Evolutionary conservation across 768 basidiomycete species (phyloP).

Genomic region (Agaricus sinodeliciosus): DNA sequence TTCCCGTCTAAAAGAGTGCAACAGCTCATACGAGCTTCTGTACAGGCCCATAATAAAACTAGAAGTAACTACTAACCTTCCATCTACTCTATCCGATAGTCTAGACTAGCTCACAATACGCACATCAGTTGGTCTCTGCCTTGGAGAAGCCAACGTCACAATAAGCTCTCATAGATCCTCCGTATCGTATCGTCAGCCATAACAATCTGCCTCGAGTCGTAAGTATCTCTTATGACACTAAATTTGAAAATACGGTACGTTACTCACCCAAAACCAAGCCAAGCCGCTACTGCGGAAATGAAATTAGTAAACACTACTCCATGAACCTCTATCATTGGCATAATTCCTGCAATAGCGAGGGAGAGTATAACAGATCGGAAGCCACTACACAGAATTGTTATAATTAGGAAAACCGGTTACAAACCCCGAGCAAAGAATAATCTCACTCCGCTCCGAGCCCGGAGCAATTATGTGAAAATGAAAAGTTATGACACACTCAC

Average conservation of each 20-base stretch:
- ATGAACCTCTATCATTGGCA: conserved; percentile 37
- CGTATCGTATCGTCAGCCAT: conserved; percentile 38
- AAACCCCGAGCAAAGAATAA: neutral
- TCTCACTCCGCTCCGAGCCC: no score
- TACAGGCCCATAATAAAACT: no score
- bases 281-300: conserved; percentile 27
- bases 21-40: no score
- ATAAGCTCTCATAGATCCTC: conserved; percentile 40
- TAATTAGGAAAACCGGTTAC: neutral
- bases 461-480: neutral
- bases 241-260: neutral
- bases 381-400: conserved; percentile 14
- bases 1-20: no score
- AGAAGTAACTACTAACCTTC: no score
- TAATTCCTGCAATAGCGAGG: conserved; percentile 24
- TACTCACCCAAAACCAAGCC: conserved; percentile 39
- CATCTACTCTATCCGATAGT: no score
- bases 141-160: conserved; percentile 52
- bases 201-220: conserved; percentile 27
- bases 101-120: neutral
- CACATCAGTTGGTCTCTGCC: conserved; percentile 26
- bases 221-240: neutral
- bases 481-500: conserved; percentile 25
- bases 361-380: conserved; percentile 28
- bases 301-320: conserved; percentile 39